Percentiles rank a stretch among this genome's conserved stretches.
Evolutionary conservation across 768 basidiomycete species (phyloP).

Genomic region (Tylopilus rubrobrunneus): DNA sequence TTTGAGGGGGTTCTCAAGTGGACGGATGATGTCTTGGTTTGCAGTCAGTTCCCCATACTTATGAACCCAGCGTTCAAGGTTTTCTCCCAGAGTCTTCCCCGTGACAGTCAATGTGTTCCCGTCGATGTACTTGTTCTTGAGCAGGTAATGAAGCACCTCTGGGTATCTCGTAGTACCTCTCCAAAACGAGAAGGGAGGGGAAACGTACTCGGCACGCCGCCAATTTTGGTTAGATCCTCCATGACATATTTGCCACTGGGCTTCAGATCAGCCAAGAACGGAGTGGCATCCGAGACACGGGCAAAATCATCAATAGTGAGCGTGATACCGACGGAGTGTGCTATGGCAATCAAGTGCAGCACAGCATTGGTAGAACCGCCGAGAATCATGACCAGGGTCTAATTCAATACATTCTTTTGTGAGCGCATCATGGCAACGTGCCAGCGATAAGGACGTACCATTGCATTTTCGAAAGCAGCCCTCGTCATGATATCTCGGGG

Average conservation of each 20-base stretch:
- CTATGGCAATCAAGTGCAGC: conserved; percentile 93
- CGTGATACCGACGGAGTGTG: conserved; percentile 89
- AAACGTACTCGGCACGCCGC: conserved; percentile 88
- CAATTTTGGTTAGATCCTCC: conserved; percentile 95
- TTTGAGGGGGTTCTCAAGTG: conserved; percentile 86
- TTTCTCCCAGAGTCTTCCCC: conserved; percentile 86
- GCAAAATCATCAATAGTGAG: conserved; percentile 93
- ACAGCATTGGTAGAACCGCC: conserved; percentile 99
- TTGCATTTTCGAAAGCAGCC: conserved; percentile 95
- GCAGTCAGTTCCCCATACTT: conserved; percentile 70
- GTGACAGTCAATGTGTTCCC: conserved; percentile 91
- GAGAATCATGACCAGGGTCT: conserved; percentile 95
- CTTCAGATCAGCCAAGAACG: conserved; percentile 95
- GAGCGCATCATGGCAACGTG: conserved; percentile 6
- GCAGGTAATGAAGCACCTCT: conserved; percentile 83
- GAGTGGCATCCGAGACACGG: conserved; percentile 83
- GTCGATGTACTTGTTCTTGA: conserved; percentile 85
- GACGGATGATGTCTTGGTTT: conserved; percentile 82
- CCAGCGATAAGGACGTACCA: conserved; percentile 49
- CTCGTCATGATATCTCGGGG: conserved; percentile 97
- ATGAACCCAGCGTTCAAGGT: conserved; percentile 85
- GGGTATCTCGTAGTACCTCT: conserved; percentile 1
- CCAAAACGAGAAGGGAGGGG: not conserved
- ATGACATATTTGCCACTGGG: conserved; percentile 98
- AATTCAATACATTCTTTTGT: conserved; percentile 2